Conservation (phyloP, 2,329 filamentous ascomycete species). For the Colletotrichum australisinense region DNA sequence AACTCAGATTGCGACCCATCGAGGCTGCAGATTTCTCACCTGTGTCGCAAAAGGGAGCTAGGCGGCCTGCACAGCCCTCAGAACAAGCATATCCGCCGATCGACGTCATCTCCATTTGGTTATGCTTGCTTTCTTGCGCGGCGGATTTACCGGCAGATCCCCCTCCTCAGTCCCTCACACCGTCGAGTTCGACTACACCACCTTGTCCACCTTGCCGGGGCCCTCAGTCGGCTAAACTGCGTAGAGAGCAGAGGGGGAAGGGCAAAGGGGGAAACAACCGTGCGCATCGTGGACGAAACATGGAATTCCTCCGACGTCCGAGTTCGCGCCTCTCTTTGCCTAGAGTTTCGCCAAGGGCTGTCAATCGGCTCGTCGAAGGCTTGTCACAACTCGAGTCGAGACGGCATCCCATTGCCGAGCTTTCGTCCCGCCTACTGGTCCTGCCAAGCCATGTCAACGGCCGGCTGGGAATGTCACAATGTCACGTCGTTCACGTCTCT, state of each 20-base stretch:
- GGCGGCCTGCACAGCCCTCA: conserved; percentile 22
- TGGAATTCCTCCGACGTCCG: conserved; percentile 19
- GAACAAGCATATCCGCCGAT: conserved; percentile 18
- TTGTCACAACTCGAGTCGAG: conserved; percentile 27
- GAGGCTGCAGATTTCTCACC: conserved; percentile 16
- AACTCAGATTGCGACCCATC: conserved; percentile 10
- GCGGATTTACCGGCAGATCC: conserved; percentile 24
- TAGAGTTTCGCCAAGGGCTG: conserved; percentile 31
- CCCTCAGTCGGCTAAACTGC: not conserved
- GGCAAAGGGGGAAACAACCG: conserved; percentile 15
- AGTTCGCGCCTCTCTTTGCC: conserved; percentile 1
- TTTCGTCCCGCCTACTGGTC: conserved; percentile 29
- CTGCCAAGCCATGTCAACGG: conserved; percentile 28
- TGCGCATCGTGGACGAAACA: conserved; percentile 30
- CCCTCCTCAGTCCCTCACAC: not conserved
- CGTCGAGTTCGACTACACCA: not conserved
- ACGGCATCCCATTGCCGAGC: conserved; percentile 24
- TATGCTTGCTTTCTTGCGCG: conserved; percentile 28
- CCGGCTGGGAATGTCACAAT: conserved; percentile 17
- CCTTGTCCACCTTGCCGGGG: conserved; percentile 1
- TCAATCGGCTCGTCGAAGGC: conserved; percentile 30
- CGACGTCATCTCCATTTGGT: conserved; percentile 23
- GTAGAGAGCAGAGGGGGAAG: too few relatives aligned
- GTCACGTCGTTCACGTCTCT: conserved; percentile 5
- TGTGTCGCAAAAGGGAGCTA: conserved; percentile 26